Evolutionary conservation across 2,329 filamentous ascomycete species (phyloP).

Genomic region (Xylaria sp.): DNA sequence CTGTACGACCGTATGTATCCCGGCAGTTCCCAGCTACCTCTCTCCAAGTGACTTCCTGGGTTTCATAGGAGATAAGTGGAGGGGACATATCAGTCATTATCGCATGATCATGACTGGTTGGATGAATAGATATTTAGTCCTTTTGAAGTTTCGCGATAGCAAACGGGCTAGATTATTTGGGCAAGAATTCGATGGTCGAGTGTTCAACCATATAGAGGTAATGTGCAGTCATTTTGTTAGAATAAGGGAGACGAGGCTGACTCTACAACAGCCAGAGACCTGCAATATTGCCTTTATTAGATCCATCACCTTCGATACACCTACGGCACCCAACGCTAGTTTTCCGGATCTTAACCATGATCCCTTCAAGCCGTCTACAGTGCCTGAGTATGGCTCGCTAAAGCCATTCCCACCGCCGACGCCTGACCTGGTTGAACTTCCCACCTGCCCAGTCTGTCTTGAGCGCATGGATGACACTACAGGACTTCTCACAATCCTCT

Average conservation of each 20-base stretch:
- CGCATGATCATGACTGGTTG: conserved; percentile 90
- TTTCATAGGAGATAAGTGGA: conserved; percentile 88
- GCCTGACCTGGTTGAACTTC: conserved; percentile 86
- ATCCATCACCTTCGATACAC: conserved; percentile 84
- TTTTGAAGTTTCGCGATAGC: conserved; percentile 89
- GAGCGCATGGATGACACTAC: conserved; percentile 99
- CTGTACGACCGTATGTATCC: conserved; percentile 89
- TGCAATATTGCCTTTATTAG: conserved; percentile 96
- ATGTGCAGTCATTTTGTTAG: conserved; percentile 44
- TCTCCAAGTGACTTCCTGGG: conserved; percentile 90
- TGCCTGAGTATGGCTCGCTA: conserved; percentile 55
- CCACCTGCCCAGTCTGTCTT: conserved; percentile 94
- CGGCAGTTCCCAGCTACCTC: conserved; percentile 94
- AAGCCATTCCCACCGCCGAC: conserved; percentile 75
- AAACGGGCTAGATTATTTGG: conserved; percentile 82
- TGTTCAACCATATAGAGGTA: conserved; percentile 92
- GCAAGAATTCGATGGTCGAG: conserved; percentile 87
- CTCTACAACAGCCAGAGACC: conserved; percentile 76
- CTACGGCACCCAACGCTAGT: conserved; percentile 58
- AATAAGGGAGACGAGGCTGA: conserved; percentile 38
- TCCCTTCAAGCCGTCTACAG: conserved; percentile 66
- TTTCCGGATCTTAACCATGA: conserved; percentile 72
- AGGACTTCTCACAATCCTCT: conserved; percentile 92
- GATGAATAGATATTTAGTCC: conserved; percentile 91
- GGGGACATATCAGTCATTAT: conserved; percentile 89